Evolutionary conservation across 2,329 filamentous ascomycete genomes (phyloP).

Genomic region (Epichloe gansuensis): DNA sequence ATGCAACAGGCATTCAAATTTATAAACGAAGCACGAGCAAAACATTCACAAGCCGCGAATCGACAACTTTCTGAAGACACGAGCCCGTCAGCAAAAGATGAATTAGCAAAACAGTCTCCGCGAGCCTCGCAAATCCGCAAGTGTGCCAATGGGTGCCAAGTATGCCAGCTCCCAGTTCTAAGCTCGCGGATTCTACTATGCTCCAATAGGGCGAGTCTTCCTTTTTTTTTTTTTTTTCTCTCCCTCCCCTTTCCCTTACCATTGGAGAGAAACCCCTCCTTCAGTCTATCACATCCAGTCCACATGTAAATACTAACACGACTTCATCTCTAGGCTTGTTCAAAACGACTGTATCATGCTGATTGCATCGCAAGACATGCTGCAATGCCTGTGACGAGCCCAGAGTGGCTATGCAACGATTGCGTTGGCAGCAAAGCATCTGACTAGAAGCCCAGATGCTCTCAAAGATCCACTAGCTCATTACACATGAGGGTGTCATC

Average conservation of each 20-base stretch:
- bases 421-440: slow-evolving; percentile 19
- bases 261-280: background rate
- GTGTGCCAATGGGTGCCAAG: slow-evolving; percentile 32
- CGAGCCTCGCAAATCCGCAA: slow-evolving; percentile 26
- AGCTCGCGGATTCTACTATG: slow-evolving; percentile 37
- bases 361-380: slow-evolving; percentile 30
- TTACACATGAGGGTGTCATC: background rate
- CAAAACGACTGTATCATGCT: slow-evolving; percentile 34
- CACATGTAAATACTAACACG: background rate
- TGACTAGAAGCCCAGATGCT: slow-evolving; percentile 13
- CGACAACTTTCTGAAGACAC: background rate
- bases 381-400: slow-evolving; percentile 22
- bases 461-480: background rate
- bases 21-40: slow-evolving; percentile 30
- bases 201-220: slow-evolving; percentile 32
- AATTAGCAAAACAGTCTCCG: slow-evolving; percentile 16
- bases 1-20: slow-evolving; percentile 30
- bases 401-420: slow-evolving; percentile 32
- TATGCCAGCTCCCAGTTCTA: slow-evolving; percentile 36
- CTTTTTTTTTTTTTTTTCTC: no score
- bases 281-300: background rate
- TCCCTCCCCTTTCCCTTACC: no score
- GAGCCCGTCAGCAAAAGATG: background rate
- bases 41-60: slow-evolving; percentile 5
- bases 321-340: slow-evolving; percentile 24